Conservation (phyloP, 148 eudicot species). For the Vaccinium myrtillus region DNA sequence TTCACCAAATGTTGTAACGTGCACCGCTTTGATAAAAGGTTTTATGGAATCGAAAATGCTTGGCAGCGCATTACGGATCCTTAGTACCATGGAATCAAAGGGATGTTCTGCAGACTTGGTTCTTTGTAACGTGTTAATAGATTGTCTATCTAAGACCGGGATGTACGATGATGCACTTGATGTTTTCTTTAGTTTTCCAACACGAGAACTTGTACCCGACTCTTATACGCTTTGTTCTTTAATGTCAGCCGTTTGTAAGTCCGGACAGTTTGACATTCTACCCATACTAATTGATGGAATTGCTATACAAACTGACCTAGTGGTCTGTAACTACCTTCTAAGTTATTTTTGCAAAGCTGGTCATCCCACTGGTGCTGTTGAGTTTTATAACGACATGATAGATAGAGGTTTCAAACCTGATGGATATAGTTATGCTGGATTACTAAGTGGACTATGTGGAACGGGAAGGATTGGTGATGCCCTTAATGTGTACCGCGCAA, state of each 20-base stretch:
- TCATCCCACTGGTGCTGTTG: conserved; percentile 39
- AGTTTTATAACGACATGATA: conserved; percentile 43
- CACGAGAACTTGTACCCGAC: conserved; percentile 41
- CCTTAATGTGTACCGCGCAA: conserved; percentile 38
- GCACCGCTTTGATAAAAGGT: conserved; percentile 45
- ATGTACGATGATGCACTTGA: conserved; percentile 41
- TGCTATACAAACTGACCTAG: conserved; percentile 37
- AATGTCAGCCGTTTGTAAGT: conserved; percentile 27
- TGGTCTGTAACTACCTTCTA: conserved; percentile 41
- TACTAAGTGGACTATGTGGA: conserved; percentile 40
- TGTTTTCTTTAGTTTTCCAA: conserved; percentile 37
- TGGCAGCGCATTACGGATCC: conserved; percentile 34
- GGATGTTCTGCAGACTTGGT: conserved; percentile 46
- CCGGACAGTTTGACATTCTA: conserved; percentile 32
- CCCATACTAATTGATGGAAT: conserved; percentile 36
- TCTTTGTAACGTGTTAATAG: conserved; percentile 47
- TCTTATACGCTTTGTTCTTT: conserved; percentile 45
- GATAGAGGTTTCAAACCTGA: conserved; percentile 40
- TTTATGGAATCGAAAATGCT: conserved; percentile 36
- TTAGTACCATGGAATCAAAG: conserved; percentile 38
- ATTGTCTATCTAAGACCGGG: conserved; percentile 44
- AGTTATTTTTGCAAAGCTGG: conserved; percentile 58
- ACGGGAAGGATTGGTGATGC: conserved; percentile 35
- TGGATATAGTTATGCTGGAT: conserved; percentile 46
- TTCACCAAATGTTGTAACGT: conserved; percentile 48